Evolutionary conservation across 495 filamentous ascomycete genomes (phyloP), one percentile per base, ranked within the genome.

Genomic region (Penicillium cataractarum): DNA sequence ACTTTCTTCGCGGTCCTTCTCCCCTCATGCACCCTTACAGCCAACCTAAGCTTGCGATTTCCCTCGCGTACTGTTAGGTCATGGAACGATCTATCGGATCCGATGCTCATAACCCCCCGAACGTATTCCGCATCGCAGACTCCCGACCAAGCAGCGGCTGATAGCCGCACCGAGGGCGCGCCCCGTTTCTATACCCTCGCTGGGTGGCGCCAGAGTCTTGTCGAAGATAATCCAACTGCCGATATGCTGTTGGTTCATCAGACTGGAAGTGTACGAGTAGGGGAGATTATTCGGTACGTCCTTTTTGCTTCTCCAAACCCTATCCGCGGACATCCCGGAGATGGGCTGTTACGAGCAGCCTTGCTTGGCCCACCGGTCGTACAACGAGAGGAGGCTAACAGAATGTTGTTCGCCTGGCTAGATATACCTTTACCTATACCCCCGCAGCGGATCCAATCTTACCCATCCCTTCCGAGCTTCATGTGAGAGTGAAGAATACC

Each of bases 381-480:
- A 50, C 46, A 46, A 24, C 0, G 15, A n/a, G 13, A 32, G 31
- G 33, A n/a, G 9, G 27, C 53, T 44, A 33, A 29, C 8, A 52
- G 22, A 50, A 22, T 19, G 24, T 1, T 26, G 12, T 57, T 4
- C 24, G 3, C 19, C 12, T 54, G 4, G n/a, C 48, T 58, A 88
- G 86, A 68, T 99, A 97, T 75, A 97, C 93, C 12, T 77, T 97
- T 29, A 97, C 92, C 10, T 99, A 99, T 74, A 93, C 89, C 3
- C 94, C 95, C n/a, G 85, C 90, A 21, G 78, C 83, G 54, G 95
- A 98, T 74, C 90, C 89, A 58, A 92, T 97, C 65, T 86, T 93
- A 7, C 96, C 95, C 3, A 85, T 90, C 24, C 94, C 94, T 9
- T 74, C 86, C 48, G 76, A 86, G 60, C 84, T 99, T 32, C 84